phyloP scores from a whole-genome alignment of 176 grass and related monocot genomes.

The Paspalum vaginatum region DNA sequence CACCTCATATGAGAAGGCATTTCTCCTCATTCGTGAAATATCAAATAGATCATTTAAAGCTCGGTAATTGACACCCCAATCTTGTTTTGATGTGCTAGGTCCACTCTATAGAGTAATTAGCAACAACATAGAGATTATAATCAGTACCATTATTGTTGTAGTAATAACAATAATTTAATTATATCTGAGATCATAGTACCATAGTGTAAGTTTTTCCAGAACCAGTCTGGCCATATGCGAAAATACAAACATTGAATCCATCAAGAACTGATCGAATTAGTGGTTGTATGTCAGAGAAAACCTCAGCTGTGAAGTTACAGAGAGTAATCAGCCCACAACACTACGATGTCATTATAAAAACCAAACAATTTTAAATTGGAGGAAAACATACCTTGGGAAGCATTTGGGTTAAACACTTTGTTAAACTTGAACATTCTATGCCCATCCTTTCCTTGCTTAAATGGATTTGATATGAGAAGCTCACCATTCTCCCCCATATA shows the following conservation, averaged over 20 bases:
- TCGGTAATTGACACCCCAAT: slow-evolving; percentile 97
- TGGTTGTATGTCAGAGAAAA: slow-evolving; percentile 90
- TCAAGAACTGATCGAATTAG: slow-evolving; percentile 91
- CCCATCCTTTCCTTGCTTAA: slow-evolving; percentile 88
- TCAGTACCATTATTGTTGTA: background rate
- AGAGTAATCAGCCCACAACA: background rate
- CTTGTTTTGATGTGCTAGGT: slow-evolving; percentile 75
- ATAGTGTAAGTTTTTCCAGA: slow-evolving; percentile 99
- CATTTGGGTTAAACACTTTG: slow-evolving; percentile 67
- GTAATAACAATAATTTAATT: background rate
- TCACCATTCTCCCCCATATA: slow-evolving; percentile 95
- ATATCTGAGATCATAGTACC: slow-evolving; percentile 39
- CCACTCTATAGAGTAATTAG: slow-evolving; percentile 68
- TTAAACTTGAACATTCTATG: slow-evolving; percentile 96
- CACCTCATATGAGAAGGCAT: slow-evolving; percentile 83
- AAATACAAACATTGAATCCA: slow-evolving; percentile 97
- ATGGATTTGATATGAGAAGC: slow-evolving; percentile 75
- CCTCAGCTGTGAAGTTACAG: slow-evolving; percentile 60
- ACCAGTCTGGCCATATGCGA: slow-evolving; percentile 98
- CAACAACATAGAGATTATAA: slow-evolving; percentile 18
- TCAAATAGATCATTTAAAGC: slow-evolving; percentile 97
- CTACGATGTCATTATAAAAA: background rate
- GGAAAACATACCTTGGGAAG: slow-evolving; percentile 75
- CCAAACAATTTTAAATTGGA: background rate
- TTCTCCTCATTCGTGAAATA: slow-evolving; percentile 84